Percentiles rank a stretch among this genome's conserved stretches.
Conservation (phyloP, 73 alveolate genomes). For the Paramecium biaurelia region DNA sequence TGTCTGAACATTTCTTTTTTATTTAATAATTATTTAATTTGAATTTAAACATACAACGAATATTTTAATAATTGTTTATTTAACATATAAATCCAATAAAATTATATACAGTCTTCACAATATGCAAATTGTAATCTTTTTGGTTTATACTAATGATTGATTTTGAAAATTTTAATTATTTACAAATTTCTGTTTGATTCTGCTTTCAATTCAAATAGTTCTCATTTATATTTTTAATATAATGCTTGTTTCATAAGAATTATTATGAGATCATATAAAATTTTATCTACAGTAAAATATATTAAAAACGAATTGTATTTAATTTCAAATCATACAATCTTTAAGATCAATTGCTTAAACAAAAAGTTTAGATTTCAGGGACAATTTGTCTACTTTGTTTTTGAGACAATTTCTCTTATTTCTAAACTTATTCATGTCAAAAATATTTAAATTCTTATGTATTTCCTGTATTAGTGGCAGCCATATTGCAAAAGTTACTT, state of each 20-base stretch:
- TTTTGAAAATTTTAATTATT: no score
- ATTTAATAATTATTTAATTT: neutral
- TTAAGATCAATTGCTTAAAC: neutral
- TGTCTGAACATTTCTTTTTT: neutral
- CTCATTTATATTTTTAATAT: no score
- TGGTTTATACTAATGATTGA: no score
- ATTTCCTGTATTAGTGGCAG: neutral
- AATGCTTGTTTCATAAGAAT: no score
- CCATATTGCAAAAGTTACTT: neutral
- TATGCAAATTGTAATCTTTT: no score
- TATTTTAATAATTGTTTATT: neutral
- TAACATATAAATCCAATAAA: neutral
- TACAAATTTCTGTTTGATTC: no score
- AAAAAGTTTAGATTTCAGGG: neutral
- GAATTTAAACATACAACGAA: conserved; percentile 8
- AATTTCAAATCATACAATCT: neutral
- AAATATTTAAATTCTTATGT: neutral
- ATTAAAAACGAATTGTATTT: no score
- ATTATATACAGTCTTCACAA: no score
- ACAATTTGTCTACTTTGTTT: neutral
- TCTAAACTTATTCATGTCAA: neutral
- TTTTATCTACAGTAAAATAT: no score
- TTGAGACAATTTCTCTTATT: neutral
- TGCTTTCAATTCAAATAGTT: no score
- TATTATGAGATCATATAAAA: no score